Evolutionary conservation across 73 alveolate genomes (phyloP), one percentile per base, ranked within the genome.

Genomic region (Uronychia binucleata): DNA sequence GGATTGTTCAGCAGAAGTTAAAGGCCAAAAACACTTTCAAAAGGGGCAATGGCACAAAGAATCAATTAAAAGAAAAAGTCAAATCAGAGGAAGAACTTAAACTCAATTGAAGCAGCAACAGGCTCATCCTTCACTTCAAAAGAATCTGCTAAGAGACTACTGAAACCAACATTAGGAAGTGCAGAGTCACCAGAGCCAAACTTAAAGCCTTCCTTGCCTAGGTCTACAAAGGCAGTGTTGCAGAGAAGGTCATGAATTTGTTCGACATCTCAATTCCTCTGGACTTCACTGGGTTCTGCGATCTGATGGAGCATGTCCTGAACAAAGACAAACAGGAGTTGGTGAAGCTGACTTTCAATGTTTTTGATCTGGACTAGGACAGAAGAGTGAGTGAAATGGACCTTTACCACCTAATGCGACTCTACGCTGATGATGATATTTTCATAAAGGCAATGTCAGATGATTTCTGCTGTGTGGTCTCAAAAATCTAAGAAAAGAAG

Each of bases 191-290:
- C 5, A 75, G 30, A 75, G 81, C 59, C 8, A 75, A 75, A 30
- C 30, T 75, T 5, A 75, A 30, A 75, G 81, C 81, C 8, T 75
- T 75, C 27, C 58, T 75, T 8, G 25, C 81, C 8, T 58, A 75
- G 81, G 30, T 28, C 28, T 75, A 75, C 58, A 75, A 75, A 75
- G 81, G 81, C 19, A 75, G 30, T 5, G 27, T 75, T 27, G 81
- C 58, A 5, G 81, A 75, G 58, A 75, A 75, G 58, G 1, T 75
- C 25, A 26, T 75, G 1, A 28, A 32, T 28, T 8, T 30, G 5
- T 75, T 75, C 32, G 81, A 75, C 30, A 28, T 75, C 32, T 28
- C 81, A 75, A 75, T 75, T 5, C 81, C 81, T 31, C 27, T 78
- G 26, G 84, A 78, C 31, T 78, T 32, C 31, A 26, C 13, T 26